phyloP scores from a whole-genome alignment of 2,329 filamentous ascomycete species.

The Pyrenophora graminea region DNA sequence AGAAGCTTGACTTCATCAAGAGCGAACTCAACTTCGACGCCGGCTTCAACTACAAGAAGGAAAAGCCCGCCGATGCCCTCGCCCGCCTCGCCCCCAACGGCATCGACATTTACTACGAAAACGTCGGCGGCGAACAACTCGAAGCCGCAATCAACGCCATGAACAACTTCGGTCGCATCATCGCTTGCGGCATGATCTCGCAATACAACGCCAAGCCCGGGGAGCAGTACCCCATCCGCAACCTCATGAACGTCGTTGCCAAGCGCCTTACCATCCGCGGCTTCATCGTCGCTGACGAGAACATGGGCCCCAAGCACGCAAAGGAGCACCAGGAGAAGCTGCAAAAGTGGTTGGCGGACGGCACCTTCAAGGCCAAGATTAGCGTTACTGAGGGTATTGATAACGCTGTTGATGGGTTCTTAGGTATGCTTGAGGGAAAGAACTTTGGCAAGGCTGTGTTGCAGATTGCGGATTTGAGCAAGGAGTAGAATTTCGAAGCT shows the following conservation, averaged over 20 bases:
- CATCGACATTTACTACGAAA: slow-evolving; percentile 83
- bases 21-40: slow-evolving; percentile 72
- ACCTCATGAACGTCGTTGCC: slow-evolving; percentile 65
- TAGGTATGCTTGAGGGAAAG: slow-evolving; percentile 75
- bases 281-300: slow-evolving; percentile 71
- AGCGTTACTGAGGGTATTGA: slow-evolving; percentile 76
- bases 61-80: slow-evolving; percentile 70
- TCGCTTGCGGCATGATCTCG: slow-evolving; percentile 68
- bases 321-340: slow-evolving; percentile 77
- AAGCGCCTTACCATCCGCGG: slow-evolving; percentile 74
- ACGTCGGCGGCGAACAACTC: slow-evolving; percentile 75
- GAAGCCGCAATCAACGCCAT: slow-evolving; percentile 68
- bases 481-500: slow-evolving; percentile 19
- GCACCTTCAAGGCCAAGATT: slow-evolving; percentile 71
- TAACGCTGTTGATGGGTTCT: slow-evolving; percentile 71
- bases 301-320: slow-evolving; percentile 68
- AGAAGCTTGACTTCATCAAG: slow-evolving; percentile 75
- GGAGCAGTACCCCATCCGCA: slow-evolving; percentile 68
- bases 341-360: slow-evolving; percentile 75
- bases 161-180: slow-evolving; percentile 69
- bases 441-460: slow-evolving; percentile 88
- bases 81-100: slow-evolving; percentile 73
- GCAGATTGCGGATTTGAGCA: slow-evolving; percentile 58
- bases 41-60: slow-evolving; percentile 89
- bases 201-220: slow-evolving; percentile 69